A percentile compares a stretch with the other conserved stretches of the same genome.
Conservation (phyloP, 208 protist species). For the Trypanosoma platydactyli region DNA sequence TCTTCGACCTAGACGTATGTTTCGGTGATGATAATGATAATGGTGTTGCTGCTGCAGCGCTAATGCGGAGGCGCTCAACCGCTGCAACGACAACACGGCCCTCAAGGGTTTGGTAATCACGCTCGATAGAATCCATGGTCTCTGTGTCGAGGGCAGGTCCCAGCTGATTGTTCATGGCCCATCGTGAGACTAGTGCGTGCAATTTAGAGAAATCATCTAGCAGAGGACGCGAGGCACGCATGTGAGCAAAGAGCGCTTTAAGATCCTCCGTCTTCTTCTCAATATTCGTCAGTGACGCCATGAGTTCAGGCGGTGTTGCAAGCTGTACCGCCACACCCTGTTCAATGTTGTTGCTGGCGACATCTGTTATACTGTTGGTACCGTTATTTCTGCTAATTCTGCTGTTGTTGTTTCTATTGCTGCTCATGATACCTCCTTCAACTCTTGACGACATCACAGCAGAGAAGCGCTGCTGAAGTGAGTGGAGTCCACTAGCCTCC, state of each 20-base stretch:
- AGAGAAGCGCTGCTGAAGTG: background rate
- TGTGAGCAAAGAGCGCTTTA: conserved; percentile 28
- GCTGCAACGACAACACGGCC: conserved; percentile 65
- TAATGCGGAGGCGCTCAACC: conserved; percentile 49
- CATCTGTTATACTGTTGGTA: background rate
- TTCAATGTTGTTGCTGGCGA: background rate
- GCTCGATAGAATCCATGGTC: conserved; percentile 43
- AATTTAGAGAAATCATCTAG: conserved; percentile 71
- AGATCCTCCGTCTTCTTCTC: conserved; percentile 48
- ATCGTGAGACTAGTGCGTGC: conserved; percentile 39
- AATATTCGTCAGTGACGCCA: conserved; percentile 37
- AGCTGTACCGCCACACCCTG: conserved; percentile 5
- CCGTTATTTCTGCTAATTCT: conserved; percentile 6
- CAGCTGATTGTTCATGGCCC: conserved; percentile 40
- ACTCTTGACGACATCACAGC: conserved; percentile 6
- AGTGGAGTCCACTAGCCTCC: background rate
- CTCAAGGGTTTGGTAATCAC: conserved; percentile 65
- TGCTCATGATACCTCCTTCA: conserved; percentile 1
- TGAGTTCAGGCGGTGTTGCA: conserved; percentile 34
- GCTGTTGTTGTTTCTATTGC: background rate
- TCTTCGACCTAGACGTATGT: background rate
- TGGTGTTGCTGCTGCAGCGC: background rate
- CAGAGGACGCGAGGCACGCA: conserved; percentile 40
- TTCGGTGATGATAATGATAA: background rate
- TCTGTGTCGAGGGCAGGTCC: conserved; percentile 35